Evolutionary conservation across 2,329 filamentous ascomycete species (phyloP).

Genomic region (Venturia oleaginea): DNA sequence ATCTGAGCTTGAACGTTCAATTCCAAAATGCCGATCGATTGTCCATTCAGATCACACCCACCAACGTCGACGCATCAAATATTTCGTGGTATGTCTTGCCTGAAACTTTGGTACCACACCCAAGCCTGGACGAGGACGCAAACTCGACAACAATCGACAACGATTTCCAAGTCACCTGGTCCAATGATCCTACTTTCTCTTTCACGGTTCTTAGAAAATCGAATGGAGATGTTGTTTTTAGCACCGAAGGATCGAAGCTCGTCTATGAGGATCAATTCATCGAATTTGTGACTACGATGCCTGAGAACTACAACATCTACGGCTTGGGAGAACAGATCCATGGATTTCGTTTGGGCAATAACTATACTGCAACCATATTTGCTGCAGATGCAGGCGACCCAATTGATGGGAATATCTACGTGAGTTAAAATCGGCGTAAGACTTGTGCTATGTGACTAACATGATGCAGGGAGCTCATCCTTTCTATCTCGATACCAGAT

Average conservation of each 20-base stretch:
- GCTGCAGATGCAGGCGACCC: slow-evolving; percentile 59
- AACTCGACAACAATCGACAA: slow-evolving; percentile 29
- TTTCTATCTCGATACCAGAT: slow-evolving; percentile 71
- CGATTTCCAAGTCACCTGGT: slow-evolving; percentile 45
- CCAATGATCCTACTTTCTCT: slow-evolving; percentile 48
- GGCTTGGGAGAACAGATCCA: slow-evolving; percentile 68
- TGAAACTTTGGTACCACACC: slow-evolving; percentile 52
- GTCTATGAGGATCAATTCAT: slow-evolving; percentile 73
- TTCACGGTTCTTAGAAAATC: slow-evolving; percentile 48
- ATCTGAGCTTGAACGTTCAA: slow-evolving; percentile 57
- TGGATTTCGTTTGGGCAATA: slow-evolving; percentile 60
- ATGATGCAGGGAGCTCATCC: slow-evolving; percentile 45
- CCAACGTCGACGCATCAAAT: slow-evolving; percentile 53
- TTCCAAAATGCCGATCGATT: slow-evolving; percentile 58
- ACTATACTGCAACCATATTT: slow-evolving; percentile 59
- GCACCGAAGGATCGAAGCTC: slow-evolving; percentile 53
- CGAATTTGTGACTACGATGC: slow-evolving; percentile 58
- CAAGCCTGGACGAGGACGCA: slow-evolving; percentile 36
- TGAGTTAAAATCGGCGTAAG: slow-evolving; percentile 22
- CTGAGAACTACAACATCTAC: slow-evolving; percentile 65
- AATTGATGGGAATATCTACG: slow-evolving; percentile 61
- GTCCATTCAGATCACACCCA: slow-evolving; percentile 61
- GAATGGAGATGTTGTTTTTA: slow-evolving; percentile 58
- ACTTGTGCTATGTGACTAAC: neutral
- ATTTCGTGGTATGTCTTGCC: slow-evolving; percentile 59